Base-by-base conservation (phyloP, 441 rosid species). In the Dalechampia spathulata region DNA sequence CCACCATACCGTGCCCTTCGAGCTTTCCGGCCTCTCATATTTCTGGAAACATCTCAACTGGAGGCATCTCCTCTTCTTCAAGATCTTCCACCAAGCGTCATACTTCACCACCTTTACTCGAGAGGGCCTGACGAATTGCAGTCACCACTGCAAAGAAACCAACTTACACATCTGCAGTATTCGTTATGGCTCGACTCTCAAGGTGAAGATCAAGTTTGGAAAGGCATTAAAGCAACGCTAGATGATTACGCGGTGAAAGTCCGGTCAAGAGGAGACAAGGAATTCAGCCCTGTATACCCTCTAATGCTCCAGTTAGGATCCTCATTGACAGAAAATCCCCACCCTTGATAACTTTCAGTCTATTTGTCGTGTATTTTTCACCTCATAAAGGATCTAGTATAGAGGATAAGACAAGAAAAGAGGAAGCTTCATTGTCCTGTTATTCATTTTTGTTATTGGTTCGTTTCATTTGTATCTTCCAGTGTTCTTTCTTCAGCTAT, bases 181-280 rank as follows among this genome's bases (percentile, higher is more conserved):
- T 93, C 99, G 1, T 53, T 90, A 63, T 93, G 99, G 99, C 72
- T 93, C 42, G 99, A 90, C 74, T 82, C 86, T 49, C 97, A 87
- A 67, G 86, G 87, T 49, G 97, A 93, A 72, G 93, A 93, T 76
- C 99, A 93, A 71, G 81, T 90, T 38, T 93, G 99, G 99, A 90
- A 90, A 60, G 99, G 99, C 4, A 63, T 93, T 11, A 90, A 87
- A 76, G 96, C 93, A 2, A 93, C 99, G 14, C 68, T 93, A 49
- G 99, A 93, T 68, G 97, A 93, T 78, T 90, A 93, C 70, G 93
- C 95, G 25, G 68, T 66, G 1, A 82, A 72, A 55, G 81, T 93
- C 21, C 73, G 82, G 69, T 76, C 83, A 43, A 87, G 95, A 80
- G 97, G 96, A 14, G 99, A 93, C 68, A 93, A 90, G 74, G 99